phyloP scores from a whole-genome alignment of 306 rosid genomes.

The Ceratonia siliqua region DNA sequence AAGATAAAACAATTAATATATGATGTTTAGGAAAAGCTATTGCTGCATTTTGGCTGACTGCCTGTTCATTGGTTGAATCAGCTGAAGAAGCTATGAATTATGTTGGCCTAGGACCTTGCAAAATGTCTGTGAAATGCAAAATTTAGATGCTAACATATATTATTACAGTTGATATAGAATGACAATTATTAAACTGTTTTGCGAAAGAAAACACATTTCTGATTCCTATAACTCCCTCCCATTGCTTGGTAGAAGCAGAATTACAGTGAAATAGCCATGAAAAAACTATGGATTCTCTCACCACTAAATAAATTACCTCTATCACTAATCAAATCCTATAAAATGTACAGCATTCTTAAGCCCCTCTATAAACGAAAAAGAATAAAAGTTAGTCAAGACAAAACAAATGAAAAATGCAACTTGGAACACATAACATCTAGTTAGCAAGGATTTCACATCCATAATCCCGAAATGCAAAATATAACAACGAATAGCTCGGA shows the following conservation, averaged over 20 bases:
- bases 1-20: background rate
- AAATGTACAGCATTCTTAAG: background rate
- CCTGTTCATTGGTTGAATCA: background rate
- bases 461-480: slow-evolving; percentile 20
- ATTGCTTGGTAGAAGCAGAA: slow-evolving; percentile 1
- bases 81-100: background rate
- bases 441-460: background rate
- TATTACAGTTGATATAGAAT: background rate
- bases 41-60: background rate
- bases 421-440: background rate
- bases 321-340: slow-evolving; percentile 16
- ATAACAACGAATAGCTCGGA: slow-evolving; percentile 16
- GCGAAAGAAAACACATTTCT: background rate
- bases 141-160: background rate
- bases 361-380: background rate
- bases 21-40: background rate
- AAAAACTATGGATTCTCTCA: background rate
- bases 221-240: background rate
- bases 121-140: background rate
- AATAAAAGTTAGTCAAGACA: background rate
- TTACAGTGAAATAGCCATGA: background rate
- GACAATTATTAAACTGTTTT: background rate
- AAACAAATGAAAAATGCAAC: background rate
- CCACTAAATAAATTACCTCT: background rate
- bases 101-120: background rate